Evolutionary conservation across 2,329 filamentous ascomycete species (phyloP).

Genomic region (Colletotrichum liaoningense): DNA sequence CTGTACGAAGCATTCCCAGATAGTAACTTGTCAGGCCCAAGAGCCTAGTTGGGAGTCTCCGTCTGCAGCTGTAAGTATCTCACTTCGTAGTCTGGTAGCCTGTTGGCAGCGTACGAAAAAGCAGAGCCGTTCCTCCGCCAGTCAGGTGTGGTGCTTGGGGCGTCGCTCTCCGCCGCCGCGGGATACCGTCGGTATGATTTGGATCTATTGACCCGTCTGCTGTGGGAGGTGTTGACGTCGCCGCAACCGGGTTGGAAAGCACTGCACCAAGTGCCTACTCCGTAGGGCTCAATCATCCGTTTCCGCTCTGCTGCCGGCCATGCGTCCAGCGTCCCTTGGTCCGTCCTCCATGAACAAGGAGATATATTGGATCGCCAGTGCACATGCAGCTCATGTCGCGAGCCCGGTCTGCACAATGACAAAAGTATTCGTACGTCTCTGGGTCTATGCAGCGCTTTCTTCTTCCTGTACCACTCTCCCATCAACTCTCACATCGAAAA

Average conservation of each 20-base stretch:
- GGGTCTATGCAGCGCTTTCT: conserved; percentile 7
- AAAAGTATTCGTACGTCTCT: background rate
- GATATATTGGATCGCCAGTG: conserved; percentile 4
- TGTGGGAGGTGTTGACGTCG: background rate
- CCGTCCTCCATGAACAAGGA: background rate
- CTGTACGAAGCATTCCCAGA: background rate
- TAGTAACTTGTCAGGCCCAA: background rate
- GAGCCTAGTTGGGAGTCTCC: background rate
- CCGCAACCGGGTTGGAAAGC: conserved; percentile 24
- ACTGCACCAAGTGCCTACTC: background rate
- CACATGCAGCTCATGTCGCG: background rate
- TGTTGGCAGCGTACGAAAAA: background rate
- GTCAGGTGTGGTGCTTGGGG: conserved; percentile 7
- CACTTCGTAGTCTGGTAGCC: background rate
- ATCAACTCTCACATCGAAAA: conserved; percentile 5
- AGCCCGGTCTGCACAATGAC: background rate
- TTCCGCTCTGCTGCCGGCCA: conserved; percentile 12
- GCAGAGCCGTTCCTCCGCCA: conserved; percentile 21
- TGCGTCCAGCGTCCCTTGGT: background rate
- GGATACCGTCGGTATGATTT: conserved; percentile 13
- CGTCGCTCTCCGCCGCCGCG: conserved; percentile 20
- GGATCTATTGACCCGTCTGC: conserved; percentile 7
- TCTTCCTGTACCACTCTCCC: conserved; percentile 6
- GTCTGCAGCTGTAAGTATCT: background rate
- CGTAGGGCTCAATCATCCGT: conserved; percentile 8